phyloP scores from a whole-genome alignment of 768 basidiomycete species.

The Russula foetens region DNA sequence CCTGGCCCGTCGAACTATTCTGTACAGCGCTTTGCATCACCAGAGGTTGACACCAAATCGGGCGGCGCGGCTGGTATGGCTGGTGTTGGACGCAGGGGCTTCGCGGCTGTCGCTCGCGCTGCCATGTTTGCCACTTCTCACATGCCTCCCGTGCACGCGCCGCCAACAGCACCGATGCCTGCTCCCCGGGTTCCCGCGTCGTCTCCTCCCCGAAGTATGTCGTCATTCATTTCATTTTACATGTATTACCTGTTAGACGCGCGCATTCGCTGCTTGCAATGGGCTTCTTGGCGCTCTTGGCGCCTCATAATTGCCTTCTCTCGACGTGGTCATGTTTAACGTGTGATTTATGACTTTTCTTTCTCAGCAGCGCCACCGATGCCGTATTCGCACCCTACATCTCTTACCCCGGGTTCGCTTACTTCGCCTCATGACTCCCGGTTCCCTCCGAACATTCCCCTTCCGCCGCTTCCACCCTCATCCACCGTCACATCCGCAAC shows the following conservation, averaged over 20 bases:
- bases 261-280: background rate
- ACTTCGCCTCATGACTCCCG: background rate
- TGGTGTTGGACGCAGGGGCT: constrained; percentile 80
- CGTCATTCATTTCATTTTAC: constrained; percentile 16
- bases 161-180: background rate
- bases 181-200: background rate
- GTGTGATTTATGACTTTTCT: background rate
- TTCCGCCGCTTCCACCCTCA: constrained; percentile 11
- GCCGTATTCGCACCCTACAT: background rate
- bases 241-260: background rate
- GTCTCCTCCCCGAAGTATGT: constrained; percentile 16
- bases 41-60: constrained; percentile 55
- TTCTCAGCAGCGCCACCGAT: constrained; percentile 7
- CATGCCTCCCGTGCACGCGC: background rate
- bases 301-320: background rate
- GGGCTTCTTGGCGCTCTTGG: background rate
- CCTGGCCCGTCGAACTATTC: constrained; percentile 11
- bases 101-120: constrained; percentile 63
- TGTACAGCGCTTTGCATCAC: constrained; percentile 9
- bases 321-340: constrained; percentile 8
- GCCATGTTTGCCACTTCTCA: constrained; percentile 36
- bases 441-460: constrained; percentile 8
- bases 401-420: background rate
- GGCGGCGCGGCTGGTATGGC: constrained; percentile 85
- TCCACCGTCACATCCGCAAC: constrained; percentile 13